Evolutionary conservation across 2,329 filamentous ascomycete species (phyloP).

Genomic region (Trichophaea hybrida): DNA sequence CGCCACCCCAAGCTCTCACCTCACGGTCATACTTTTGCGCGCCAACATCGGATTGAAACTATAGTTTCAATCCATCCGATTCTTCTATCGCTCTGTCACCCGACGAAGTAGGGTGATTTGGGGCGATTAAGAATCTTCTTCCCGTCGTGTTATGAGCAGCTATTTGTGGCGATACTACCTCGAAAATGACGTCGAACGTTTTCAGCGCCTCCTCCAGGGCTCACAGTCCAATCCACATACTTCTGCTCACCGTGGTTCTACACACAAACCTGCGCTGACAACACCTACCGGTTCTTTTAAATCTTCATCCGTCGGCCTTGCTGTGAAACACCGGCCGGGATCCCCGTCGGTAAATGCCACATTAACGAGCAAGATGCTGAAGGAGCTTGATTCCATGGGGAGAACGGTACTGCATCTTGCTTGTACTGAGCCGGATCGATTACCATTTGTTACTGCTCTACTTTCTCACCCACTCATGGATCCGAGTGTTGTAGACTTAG

Average conservation of each 20-base stretch:
- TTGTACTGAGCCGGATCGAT: conserved; percentile 52
- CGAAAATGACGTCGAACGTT: conserved; percentile 93
- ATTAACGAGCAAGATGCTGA: conserved; percentile 31
- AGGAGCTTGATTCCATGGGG: conserved; percentile 33
- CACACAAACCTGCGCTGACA: conserved; percentile 31
- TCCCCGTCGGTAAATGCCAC: conserved; percentile 32
- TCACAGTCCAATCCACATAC: conserved; percentile 14
- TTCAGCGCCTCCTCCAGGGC: conserved; percentile 67
- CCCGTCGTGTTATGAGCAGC: conserved; percentile 66
- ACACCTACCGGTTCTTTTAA: conserved; percentile 8
- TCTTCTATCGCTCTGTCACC: conserved; percentile 6
- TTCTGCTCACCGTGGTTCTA: conserved; percentile 42
- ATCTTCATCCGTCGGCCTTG: conserved; percentile 33
- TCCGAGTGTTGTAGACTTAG: conserved; percentile 70
- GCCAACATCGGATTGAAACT: neutral
- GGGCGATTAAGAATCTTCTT: conserved; percentile 12
- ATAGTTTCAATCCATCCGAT: conserved; percentile 2
- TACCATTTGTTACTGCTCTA: conserved; percentile 62
- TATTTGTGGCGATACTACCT: conserved; percentile 93
- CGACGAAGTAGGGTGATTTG: neutral
- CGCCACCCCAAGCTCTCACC: too few relatives aligned
- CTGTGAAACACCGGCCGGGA: conserved; percentile 40
- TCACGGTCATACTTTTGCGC: too few relatives aligned
- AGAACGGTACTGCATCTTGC: conserved; percentile 67
- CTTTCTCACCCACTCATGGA: conserved; percentile 73